Percentiles rank a stretch among this genome's conserved stretches.
These are phyloP conservation scores for Leucogyrophana mollusca DNA, from an alignment of 768 basidiomycete genomes.

Conservation along the genomic window DNA sequence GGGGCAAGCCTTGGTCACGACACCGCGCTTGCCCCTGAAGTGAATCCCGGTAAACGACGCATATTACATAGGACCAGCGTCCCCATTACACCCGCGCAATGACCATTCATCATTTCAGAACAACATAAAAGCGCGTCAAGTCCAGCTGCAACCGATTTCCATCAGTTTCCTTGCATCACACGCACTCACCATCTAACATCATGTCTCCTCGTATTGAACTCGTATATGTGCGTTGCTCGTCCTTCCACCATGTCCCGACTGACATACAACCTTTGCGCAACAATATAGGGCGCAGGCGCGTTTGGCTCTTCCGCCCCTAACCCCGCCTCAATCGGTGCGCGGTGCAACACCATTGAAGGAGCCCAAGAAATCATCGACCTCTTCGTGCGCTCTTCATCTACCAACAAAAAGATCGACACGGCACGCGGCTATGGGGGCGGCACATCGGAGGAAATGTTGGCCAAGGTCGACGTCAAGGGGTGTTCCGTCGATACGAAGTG, in stretches of 20 bases:
- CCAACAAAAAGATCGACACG: slow-evolving; percentile 7
- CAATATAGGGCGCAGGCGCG: slow-evolving; percentile 8
- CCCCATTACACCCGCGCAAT: no score
- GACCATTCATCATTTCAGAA: no score
- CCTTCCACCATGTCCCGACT: neutral
- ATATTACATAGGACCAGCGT: no score
- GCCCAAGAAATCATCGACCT: slow-evolving; percentile 11
- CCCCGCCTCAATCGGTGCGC: neutral
- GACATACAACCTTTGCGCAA: neutral
- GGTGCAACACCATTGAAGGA: neutral
- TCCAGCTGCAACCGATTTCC: no score
- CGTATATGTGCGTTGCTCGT: neutral
- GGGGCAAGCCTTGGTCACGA: no score
- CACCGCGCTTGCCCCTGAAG: no score
- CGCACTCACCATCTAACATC: neutral
- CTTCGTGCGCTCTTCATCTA: slow-evolving; percentile 6
- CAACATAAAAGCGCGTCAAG: no score
- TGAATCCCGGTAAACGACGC: no score
- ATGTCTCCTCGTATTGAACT: slow-evolving; percentile 1
- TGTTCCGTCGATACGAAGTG: slow-evolving; percentile 20
- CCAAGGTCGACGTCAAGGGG: slow-evolving; percentile 12
- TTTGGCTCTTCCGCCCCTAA: slow-evolving; percentile 4
- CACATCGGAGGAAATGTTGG: slow-evolving; percentile 6
- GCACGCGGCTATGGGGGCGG: slow-evolving; percentile 1
- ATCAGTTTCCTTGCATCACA: no score